Evolutionary conservation across 1,284 basidiomycete genomes (phyloP).

Genomic region (Boletellus sp.): DNA sequence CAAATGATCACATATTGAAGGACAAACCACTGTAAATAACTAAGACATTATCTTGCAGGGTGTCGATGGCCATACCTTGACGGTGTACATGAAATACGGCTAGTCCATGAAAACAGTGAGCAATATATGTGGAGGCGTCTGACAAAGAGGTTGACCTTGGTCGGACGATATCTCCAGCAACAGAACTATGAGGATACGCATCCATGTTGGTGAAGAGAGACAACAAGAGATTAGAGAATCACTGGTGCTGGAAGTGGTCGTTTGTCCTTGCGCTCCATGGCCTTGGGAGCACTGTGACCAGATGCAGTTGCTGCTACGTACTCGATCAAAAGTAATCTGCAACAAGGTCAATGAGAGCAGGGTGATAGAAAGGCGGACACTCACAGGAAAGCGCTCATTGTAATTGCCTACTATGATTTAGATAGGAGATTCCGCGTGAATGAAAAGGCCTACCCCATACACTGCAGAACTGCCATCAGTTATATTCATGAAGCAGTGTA

Average conservation of each 20-base stretch:
- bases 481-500: neutral
- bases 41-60: neutral
- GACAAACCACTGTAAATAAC: constrained; percentile 59
- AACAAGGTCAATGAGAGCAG: constrained; percentile 1
- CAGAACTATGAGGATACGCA: constrained; percentile 49
- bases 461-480: constrained; percentile 24
- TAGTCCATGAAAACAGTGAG: constrained; percentile 24
- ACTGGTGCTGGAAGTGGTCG: constrained; percentile 70
- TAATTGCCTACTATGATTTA: constrained; percentile 53
- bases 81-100: constrained; percentile 85
- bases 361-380: constrained; percentile 29
- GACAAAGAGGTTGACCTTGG: constrained; percentile 49
- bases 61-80: constrained; percentile 53
- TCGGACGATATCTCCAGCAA: constrained; percentile 75
- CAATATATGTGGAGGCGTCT: neutral
- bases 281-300: constrained; percentile 58
- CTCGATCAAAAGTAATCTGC: constrained; percentile 79
- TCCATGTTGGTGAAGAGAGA: neutral
- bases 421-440: constrained; percentile 29
- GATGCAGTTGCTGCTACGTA: constrained; percentile 71
- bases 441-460: constrained; percentile 33
- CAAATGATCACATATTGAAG: constrained; percentile 82
- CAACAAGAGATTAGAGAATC: neutral
- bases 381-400: constrained; percentile 77
- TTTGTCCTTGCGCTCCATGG: constrained; percentile 80